A percentile compares a stretch with the other conserved stretches of the same genome.
Conservation (phyloP, 2,329 filamentous ascomycete genomes). For the Aureobasidium sp. region DNA sequence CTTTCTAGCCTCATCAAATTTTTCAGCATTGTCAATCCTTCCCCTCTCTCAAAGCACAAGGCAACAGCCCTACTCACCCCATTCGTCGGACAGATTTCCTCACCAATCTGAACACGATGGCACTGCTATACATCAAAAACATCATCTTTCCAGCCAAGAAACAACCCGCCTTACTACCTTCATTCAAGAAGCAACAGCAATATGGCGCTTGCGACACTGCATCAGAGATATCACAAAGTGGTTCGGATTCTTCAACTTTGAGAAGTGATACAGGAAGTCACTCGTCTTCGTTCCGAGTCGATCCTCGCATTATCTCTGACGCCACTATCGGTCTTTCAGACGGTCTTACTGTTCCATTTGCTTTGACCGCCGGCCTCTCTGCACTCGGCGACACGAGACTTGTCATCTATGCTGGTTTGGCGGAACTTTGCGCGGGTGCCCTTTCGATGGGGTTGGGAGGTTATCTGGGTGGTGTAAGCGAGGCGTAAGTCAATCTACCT, state of each 20-base stretch:
- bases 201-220: background rate
- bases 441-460: conserved; percentile 36
- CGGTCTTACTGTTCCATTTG: conserved; percentile 36
- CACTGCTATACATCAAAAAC: conserved; percentile 5
- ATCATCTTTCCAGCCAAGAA: background rate
- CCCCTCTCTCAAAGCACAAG: background rate
- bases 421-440: conserved; percentile 32
- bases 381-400: conserved; percentile 30
- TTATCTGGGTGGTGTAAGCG: conserved; percentile 39
- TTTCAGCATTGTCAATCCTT: background rate
- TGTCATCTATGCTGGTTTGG: conserved; percentile 33
- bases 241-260: background rate
- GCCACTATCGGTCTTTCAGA: conserved; percentile 35
- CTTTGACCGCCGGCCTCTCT: conserved; percentile 33
- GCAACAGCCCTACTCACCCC: background rate
- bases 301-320: conserved; percentile 36
- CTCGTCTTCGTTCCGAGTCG: conserved; percentile 14
- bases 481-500: conserved; percentile 28
- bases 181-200: conserved; percentile 5
- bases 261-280: background rate
- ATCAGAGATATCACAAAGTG: background rate
- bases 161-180: background rate
- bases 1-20: background rate
- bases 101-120: background rate
- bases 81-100: background rate